Evolutionary conservation across 139 green algal genomes (phyloP), one percentile per base, ranked within the genome.

Genomic region (Spirogloea muscicola): DNA sequence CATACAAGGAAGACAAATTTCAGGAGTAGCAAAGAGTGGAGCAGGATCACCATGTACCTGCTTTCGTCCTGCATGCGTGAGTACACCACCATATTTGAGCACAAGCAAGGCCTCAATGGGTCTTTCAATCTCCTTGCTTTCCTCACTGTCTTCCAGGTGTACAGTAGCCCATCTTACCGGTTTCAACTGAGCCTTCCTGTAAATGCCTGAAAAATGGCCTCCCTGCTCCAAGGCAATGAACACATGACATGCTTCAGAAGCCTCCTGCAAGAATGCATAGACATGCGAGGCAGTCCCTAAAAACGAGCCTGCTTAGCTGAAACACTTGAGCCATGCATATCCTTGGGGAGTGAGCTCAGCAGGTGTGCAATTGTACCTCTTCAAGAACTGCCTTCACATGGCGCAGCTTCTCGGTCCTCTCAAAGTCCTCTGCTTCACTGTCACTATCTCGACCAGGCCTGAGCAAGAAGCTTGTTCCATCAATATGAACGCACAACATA

Each of bases 121-220:
- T 48, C 39, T 16, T 1, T 63, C 81, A 18, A 58, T 29, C 59
- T 86, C 69, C 63, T 25, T 46, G 69, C 52, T 38, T 18, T 68
- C 25, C 49, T 27, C 6, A 27, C 2, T 16, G 21, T 55, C 34
- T 44, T 62, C 48, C 18, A 76, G 49, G 31, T 31, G 21, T 31
- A 65, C 40, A 25, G 4, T 4, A 25, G 60, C 55, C 82, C 84
- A 93, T 63, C 71, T 71, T 31, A 89, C 74, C 16, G 93, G 92
- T 84, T 98, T 98, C 34, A 98, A 77, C 88, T 98, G 93, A 43
- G 95, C 94, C 87, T 99, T 99, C 36, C 94, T 86, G 77, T 99
- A 98, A 80, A 99, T 93, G 51, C 94, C 93, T 18, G 84, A 87
- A 85, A 96, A 96, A 66, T 90, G 84, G 36, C 90, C 92, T 25